Evolutionary conservation across 495 filamentous ascomycete species (phyloP).

Genomic region (Evernia prunastri): DNA sequence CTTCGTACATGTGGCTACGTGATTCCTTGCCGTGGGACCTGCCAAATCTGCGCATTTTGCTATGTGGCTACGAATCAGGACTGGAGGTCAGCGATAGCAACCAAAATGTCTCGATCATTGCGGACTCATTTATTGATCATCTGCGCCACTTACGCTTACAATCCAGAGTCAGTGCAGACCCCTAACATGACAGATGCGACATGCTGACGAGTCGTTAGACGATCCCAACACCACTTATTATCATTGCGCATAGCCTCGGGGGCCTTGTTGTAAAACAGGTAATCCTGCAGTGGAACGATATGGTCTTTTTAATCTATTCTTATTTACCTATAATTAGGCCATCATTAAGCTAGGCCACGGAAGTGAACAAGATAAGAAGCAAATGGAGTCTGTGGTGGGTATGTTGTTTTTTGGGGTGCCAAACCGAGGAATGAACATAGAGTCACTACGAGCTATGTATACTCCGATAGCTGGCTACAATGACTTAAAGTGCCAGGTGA

Average conservation of each 20-base stretch:
- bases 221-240: slow-evolving; percentile 30
- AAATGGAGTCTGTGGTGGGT: background rate
- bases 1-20: background rate
- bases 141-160: background rate
- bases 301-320: slow-evolving; percentile 15
- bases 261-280: slow-evolving; percentile 42
- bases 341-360: slow-evolving; percentile 15
- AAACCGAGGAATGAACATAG: slow-evolving; percentile 4
- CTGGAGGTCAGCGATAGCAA: background rate
- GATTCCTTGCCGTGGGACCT: background rate
- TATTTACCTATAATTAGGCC: slow-evolving; percentile 20
- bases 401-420: background rate
- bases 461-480: too few relatives aligned
- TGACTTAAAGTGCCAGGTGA: background rate
- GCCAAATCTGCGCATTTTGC: background rate
- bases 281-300: slow-evolving; percentile 32
- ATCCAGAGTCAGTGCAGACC: background rate
- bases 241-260: slow-evolving; percentile 44
- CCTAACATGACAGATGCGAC: background rate
- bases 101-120: background rate
- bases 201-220: background rate
- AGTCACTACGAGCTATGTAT: background rate
- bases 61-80: background rate
- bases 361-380: background rate
- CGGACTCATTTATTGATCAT: background rate